phyloP scores from a whole-genome alignment of 768 basidiomycete species.

The Tulasnella sp. region DNA sequence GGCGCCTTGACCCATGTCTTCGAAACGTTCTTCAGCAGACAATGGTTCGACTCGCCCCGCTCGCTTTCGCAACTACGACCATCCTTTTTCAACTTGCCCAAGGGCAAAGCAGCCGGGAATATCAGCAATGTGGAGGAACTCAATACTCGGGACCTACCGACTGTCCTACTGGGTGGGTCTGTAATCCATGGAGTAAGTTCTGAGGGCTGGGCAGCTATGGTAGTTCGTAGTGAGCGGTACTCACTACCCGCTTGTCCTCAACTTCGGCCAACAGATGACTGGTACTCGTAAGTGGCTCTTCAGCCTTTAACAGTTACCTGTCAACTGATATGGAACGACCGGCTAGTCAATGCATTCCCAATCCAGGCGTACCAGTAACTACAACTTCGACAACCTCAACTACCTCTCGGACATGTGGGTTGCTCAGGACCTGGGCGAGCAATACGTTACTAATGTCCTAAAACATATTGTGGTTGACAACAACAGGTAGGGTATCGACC shows the following conservation, averaged over 20 bases:
- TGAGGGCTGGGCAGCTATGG: background rate
- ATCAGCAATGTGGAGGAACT: background rate
- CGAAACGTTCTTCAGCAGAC: background rate
- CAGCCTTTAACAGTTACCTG: too few relatives aligned
- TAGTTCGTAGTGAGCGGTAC: background rate
- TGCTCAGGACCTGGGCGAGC: background rate
- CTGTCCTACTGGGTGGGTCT: background rate
- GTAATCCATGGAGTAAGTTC: conserved; percentile 4
- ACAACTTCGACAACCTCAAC: background rate
- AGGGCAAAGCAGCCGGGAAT: background rate
- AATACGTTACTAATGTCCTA: background rate
- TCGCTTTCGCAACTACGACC: background rate
- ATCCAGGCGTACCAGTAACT: background rate
- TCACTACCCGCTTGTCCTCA: background rate
- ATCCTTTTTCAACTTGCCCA: background rate
- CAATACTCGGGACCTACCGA: background rate
- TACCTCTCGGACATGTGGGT: background rate
- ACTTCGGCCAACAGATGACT: background rate
- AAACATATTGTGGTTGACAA: background rate
- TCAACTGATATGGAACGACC: background rate
- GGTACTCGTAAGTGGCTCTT: background rate
- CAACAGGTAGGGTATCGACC: background rate
- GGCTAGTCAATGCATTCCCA: background rate
- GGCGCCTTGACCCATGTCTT: background rate
- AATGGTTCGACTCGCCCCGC: background rate